Base-by-base conservation (phyloP, 345 rosid species). In the Turnera subulata region DNA sequence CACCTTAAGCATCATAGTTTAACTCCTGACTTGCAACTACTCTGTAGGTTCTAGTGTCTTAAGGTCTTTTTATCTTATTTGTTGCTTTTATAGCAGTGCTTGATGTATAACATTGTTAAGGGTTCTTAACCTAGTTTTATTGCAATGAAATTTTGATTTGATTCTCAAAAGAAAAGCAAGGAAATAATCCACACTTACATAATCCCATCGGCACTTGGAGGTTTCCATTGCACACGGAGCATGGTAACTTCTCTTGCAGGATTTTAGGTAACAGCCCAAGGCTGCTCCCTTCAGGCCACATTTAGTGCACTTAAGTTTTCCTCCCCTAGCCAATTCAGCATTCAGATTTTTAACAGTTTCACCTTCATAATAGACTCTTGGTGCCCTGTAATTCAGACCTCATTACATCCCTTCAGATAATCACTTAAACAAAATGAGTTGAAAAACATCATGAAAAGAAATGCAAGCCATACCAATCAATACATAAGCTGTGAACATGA, bases 211-310 rank as follows among this genome's bases (percentile, higher is more conserved):
- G 58, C 96, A 88, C 40, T 66, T 77, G 2, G 78, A 42, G 11
- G 72, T 72, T 67, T 84, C 74, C 35, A 42, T 51, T 44, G 96
- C 91, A 78, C 96, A 91, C 16, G 89, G 83, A 71, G 74, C 75
- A 76, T 91, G 96, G 67, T 88, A 91, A 63, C 83, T 85, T 70
- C 77, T 75, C 44, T 83, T 76, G 68, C 96, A 88, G 56, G 90
- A 88, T 62, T 68, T 76, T n/a, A 68, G 66, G 69, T 69, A 88
- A 76, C 98, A 91, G 50, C 96, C 98, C 43, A 91, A 72, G 21
- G 96, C 90, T 43, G 95, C 95, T 6, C 95, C 98, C 74, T 91
- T 91, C 22, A 68, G 76, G 48, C 81, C 78, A 68, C 98, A 91
- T 61, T 52, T 66, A 56, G 74, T 69, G 62, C 96, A 88, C 65